These are phyloP conservation scores for Phytophthora ohioensis DNA, from an alignment of 352 stramenopile genomes.

Conservation along the genomic window DNA sequence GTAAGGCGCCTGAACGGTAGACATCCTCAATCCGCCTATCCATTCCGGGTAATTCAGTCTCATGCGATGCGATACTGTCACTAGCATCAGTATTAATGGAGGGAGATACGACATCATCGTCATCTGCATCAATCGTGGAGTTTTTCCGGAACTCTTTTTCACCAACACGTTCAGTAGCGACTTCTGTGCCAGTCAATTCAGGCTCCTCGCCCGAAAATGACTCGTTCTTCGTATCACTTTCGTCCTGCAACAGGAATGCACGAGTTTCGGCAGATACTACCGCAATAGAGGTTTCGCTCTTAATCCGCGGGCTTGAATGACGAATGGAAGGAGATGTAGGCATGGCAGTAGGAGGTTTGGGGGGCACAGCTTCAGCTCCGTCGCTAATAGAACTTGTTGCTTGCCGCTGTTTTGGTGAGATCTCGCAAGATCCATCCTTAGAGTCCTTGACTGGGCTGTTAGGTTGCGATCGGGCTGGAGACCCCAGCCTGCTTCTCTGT, in stretches of 20 bases:
- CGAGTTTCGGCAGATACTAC: neutral
- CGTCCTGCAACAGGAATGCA: conserved; percentile 3
- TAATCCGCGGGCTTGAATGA: conserved; percentile 12
- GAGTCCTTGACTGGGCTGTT: conserved; percentile 8
- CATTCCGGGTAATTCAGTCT: neutral
- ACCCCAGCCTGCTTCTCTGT: conserved; percentile 14
- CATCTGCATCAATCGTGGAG: neutral
- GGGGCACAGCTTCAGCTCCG: neutral
- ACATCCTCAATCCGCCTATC: neutral
- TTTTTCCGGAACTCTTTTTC: conserved; percentile 5
- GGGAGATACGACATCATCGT: neutral
- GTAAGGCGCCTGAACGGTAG: neutral
- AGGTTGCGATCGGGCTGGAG: conserved; percentile 16
- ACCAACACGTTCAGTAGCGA: neutral
- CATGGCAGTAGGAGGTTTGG: conserved; percentile 7
- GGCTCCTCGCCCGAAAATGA: conserved; percentile 2
- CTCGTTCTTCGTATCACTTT: conserved; percentile 7
- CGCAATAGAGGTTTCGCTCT: conserved; percentile 9
- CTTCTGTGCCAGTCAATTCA: conserved; percentile 14
- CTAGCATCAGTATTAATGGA: neutral
- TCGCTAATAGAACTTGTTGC: neutral
- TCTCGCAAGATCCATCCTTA: conserved; percentile 3
- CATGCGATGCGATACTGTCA: neutral
- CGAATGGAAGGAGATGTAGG: conserved; percentile 6
- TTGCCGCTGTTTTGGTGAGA: neutral